Percentiles rank a stretch among this genome's conserved stretches.
These are phyloP conservation scores for Scalesia atractyloides DNA, from an alignment of 129 eudicot species.

Conservation along the genomic window DNA sequence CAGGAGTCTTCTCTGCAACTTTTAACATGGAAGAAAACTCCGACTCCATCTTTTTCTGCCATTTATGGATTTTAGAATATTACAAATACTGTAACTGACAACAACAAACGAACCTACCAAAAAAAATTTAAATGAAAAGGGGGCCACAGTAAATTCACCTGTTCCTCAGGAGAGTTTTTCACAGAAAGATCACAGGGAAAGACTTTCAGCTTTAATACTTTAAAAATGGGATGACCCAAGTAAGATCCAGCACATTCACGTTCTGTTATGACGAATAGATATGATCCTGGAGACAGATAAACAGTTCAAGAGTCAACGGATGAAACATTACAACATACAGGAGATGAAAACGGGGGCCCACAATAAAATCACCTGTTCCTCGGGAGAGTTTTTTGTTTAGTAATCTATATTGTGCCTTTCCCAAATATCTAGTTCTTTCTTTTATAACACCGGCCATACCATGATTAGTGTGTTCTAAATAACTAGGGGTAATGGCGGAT, in stretches of 20 bases:
- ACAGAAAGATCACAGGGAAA: conserved; percentile 85
- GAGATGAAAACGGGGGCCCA: no score
- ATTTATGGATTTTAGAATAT: neutral
- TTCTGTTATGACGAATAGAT: conserved; percentile 70
- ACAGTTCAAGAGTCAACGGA: conserved; percentile 13
- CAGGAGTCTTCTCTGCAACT: conserved; percentile 78
- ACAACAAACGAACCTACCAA: neutral
- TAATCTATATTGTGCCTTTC: conserved; percentile 10
- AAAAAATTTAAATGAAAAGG: neutral
- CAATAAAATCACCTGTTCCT: no score
- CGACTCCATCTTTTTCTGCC: conserved; percentile 88
- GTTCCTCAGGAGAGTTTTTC: conserved; percentile 71
- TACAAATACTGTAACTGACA: neutral
- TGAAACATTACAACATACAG: neutral
- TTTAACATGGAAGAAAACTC: conserved; percentile 70
- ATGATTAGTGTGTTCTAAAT: neutral
- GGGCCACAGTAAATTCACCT: conserved; percentile 41
- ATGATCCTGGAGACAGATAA: conserved; percentile 57
- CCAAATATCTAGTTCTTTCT: neutral
- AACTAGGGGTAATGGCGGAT: neutral
- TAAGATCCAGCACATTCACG: conserved; percentile 86
- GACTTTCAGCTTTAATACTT: conserved; percentile 72
- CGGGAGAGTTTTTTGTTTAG: neutral
- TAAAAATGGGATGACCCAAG: conserved; percentile 88
- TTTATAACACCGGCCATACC: neutral